Conservation (phyloP, 2,329 filamentous ascomycete genomes). For the Mycosphaerelloides madeirae region DNA sequence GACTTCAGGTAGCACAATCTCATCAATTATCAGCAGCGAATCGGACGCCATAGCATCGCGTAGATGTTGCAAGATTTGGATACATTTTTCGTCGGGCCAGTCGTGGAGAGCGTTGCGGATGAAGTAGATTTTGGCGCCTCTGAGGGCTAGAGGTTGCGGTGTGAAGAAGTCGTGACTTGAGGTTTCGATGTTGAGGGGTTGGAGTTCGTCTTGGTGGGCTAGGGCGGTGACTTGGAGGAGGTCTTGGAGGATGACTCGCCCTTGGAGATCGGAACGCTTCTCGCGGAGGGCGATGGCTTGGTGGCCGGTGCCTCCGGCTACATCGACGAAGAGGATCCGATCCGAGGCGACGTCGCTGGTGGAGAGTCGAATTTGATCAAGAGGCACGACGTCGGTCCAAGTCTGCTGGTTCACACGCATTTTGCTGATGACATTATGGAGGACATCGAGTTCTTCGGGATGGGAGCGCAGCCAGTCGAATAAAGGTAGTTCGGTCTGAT, state of each 20-base stretch:
- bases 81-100: constrained; percentile 13
- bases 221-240: neutral
- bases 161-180: constrained; percentile 7
- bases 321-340: constrained; percentile 9
- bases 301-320: constrained; percentile 12
- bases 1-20: neutral
- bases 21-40: constrained; percentile 11
- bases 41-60: constrained; percentile 8
- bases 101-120: constrained; percentile 18
- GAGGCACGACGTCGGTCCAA: neutral
- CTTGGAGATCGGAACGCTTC: constrained; percentile 4
- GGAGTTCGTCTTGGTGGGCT: neutral
- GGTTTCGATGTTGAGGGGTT: constrained; percentile 1
- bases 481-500: neutral
- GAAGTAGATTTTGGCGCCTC: constrained; percentile 26
- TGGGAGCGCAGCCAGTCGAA: neutral
- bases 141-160: constrained; percentile 3
- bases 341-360: neutral
- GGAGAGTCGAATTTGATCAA: neutral
- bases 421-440: neutral
- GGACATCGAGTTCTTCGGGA: neutral
- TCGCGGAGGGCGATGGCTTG: constrained; percentile 5
- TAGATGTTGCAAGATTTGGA: constrained; percentile 12
- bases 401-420: neutral
- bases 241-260: constrained; percentile 15